Evolutionary conservation across 192 early-diverging fungal species (phyloP), one percentile per base, ranked within the genome.

Genomic region (Coemansia sp.): DNA sequence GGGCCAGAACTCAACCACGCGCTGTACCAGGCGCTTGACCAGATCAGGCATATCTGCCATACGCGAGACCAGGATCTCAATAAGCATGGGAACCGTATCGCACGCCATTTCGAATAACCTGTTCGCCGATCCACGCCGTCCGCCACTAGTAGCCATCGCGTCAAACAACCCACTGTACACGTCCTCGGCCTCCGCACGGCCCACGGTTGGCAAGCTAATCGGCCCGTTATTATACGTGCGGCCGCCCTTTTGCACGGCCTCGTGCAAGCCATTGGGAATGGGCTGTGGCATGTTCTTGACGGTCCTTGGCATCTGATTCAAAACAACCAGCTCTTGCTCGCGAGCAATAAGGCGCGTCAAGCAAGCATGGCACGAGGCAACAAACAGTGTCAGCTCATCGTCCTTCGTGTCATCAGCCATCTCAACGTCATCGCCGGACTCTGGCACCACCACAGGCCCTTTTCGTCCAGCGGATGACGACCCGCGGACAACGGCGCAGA

Each of bases 271-370:
- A 27, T 76, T 76, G 39, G 62, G 66, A 17, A 82, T 67, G 2
- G 79, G 79, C 67, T 82, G 79, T 15, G 74, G 73, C 73, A 82
- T 76, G 49, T 70, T 63, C 42, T 70, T 76, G 14, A 82, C 74
- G 3, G 56, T 47, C 60, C 62, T 68, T 25, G 79, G 74, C 59
- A 82, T 45, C 40, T 82, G 79, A 15, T 57, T 46, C 59, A 82
- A 49, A n/a, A 73, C 36, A 5, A 68, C 36, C 40, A 76, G 51
- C 67, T 66, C 79, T 32, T 82, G 73, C 67, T 82, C 79, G 14
- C 79, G 74, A 8, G 36, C 20, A 4, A 82, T 27, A 35, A 76
- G 70, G 60, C 57, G 73, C 17, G 12, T 39, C 53, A 82, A 46
- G 3, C 70, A 70, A 25, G 42, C 46, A 8, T 36, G 27, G 32